phyloP scores from a whole-genome alignment of 2,329 filamentous ascomycete species.

The Verticillium nubilum region DNA sequence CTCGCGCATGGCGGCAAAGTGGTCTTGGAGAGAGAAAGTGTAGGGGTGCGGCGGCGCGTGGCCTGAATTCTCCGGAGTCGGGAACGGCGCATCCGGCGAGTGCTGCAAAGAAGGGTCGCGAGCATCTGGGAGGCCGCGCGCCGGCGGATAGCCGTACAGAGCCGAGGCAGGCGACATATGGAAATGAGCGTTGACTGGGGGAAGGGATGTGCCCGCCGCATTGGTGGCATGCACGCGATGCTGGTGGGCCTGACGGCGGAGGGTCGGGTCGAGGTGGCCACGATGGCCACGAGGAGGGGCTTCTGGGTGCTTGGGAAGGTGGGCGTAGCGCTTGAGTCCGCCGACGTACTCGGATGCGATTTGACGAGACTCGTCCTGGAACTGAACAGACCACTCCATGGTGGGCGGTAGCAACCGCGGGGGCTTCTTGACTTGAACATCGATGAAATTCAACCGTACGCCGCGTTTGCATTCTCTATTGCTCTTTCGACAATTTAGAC shows the following conservation, averaged over 20 bases:
- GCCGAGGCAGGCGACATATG: neutral
- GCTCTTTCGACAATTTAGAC: constrained; percentile 82
- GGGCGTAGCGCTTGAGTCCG: constrained; percentile 67
- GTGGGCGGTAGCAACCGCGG: constrained; percentile 52
- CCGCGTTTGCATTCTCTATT: constrained; percentile 81
- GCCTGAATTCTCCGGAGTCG: constrained; percentile 20
- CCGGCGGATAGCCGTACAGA: constrained; percentile 14
- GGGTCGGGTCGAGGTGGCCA: constrained; percentile 17
- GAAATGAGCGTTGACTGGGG: neutral
- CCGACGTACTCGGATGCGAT: constrained; percentile 89
- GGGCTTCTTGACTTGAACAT: constrained; percentile 67
- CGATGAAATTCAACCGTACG: constrained; percentile 85
- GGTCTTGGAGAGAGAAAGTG: constrained; percentile 6
- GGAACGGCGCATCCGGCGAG: constrained; percentile 4
- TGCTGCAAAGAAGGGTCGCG: neutral
- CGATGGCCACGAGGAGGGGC: constrained; percentile 16
- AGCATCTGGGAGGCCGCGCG: neutral
- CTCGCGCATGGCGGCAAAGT: neutral
- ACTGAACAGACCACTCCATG: constrained; percentile 67
- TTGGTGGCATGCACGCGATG: neutral
- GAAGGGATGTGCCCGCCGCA: constrained; percentile 1
- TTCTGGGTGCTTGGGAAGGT: constrained; percentile 31
- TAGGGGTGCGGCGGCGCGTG: constrained; percentile 13
- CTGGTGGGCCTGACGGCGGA: constrained; percentile 17
- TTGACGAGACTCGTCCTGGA: constrained; percentile 81